Evolutionary conservation across 345 rosid species (phyloP).

Genomic region (Boechera divaricarpa): DNA sequence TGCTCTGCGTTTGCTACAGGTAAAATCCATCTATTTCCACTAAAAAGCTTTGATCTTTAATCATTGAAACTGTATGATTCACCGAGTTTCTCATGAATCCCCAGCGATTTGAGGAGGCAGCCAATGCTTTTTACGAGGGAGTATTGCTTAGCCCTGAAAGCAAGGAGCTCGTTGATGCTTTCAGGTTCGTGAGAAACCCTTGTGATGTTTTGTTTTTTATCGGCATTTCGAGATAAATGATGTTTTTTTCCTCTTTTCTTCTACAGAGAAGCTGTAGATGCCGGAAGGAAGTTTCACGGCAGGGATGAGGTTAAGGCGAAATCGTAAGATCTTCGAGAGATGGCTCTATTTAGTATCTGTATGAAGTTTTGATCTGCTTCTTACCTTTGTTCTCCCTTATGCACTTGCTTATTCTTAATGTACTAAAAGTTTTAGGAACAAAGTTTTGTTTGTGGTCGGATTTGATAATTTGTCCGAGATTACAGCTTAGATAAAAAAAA

Average conservation of each 20-base stretch:
- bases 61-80: background rate
- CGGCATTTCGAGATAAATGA: background rate
- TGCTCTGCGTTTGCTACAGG: conserved; percentile 80
- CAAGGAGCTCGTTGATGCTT: conserved; percentile 70
- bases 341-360: conserved; percentile 1
- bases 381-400: conserved; percentile 14
- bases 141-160: conserved; percentile 74
- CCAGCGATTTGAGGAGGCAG: conserved; percentile 89
- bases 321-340: conserved; percentile 29
- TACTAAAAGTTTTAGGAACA: conserved; percentile 11
- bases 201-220: background rate
- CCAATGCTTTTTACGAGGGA: conserved; percentile 85
- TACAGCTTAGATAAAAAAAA: background rate
- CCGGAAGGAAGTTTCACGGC: conserved; percentile 73
- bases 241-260: background rate
- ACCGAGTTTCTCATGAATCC: conserved; percentile 1
- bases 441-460: conserved; percentile 27
- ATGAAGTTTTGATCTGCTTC: conserved; percentile 42
- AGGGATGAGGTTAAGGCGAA: conserved; percentile 42
- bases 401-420: conserved; percentile 5
- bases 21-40: conserved; percentile 35
- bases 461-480: conserved; percentile 18
- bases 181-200: conserved; percentile 57
- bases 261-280: conserved; percentile 83
- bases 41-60: background rate